Conservation (phyloP, 495 filamentous ascomycete genomes). For the Tuber microsphaerosporum region DNA sequence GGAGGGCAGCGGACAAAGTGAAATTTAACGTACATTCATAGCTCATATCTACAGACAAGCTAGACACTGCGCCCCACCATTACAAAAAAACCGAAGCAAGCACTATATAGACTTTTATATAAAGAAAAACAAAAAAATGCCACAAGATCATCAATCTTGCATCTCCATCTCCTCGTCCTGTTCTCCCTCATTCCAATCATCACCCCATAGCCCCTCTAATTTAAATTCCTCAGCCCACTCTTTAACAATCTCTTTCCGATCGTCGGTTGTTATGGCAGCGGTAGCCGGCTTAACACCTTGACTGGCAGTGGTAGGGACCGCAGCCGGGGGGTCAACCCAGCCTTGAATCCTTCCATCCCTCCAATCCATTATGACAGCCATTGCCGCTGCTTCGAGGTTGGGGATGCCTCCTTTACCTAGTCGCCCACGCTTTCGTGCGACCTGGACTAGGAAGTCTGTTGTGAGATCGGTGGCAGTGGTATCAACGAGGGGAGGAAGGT, state of each 20-base stretch:
- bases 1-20: not conserved
- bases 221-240: constrained; percentile 96
- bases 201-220: constrained; percentile 86
- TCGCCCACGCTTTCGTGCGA: constrained; percentile 83
- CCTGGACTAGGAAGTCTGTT: constrained; percentile 89
- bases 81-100: not conserved
- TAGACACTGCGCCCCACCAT: not conserved
- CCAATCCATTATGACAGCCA: constrained; percentile 91
- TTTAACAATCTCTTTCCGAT: constrained; percentile 78
- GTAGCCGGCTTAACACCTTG: constrained; percentile 39
- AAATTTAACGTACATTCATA: not conserved
- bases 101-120: not conserved
- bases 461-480: constrained; percentile 61
- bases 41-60: not conserved
- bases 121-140: not conserved
- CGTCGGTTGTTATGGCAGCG: constrained; percentile 45
- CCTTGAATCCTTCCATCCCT: constrained; percentile 90
- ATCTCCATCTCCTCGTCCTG: constrained; percentile 37
- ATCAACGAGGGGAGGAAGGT: constrained; percentile 61
- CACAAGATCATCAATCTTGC: constrained; percentile 26
- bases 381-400: constrained; percentile 78
- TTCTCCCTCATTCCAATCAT: constrained; percentile 47
- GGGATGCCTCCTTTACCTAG: constrained; percentile 85
- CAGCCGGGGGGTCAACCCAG: constrained; percentile 68
- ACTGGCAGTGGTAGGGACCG: constrained; percentile 35